Evolutionary conservation across 176 grass and related monocot species (phyloP), one percentile per base, ranked within the genome.

Genomic region (Oropetium thomaeum): DNA sequence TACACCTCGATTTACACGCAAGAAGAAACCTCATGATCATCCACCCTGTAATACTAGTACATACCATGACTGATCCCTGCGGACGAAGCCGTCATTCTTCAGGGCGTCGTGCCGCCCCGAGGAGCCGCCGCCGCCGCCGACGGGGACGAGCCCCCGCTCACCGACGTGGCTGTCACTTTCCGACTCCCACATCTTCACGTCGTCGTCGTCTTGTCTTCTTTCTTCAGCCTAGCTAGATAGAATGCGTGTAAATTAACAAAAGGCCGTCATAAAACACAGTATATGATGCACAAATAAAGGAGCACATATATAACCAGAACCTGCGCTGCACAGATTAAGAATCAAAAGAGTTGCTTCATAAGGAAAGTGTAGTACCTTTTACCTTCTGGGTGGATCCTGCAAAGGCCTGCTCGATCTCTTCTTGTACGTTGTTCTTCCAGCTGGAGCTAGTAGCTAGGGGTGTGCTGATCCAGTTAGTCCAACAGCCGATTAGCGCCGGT

Each of bases 61-160:
- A 48, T 97, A 97, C 93, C 93, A 93, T 10, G 90, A 91, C 22
- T 91, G 88, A 65, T 97, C 91, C 59, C 88, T 88, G 31, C 81
- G 42, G 37, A 90, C 71, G 77, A 97, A 93, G 73, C 90, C 90
- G 58, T 93, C 90, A 38, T 64, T 89, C 82, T 87, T 93, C 33
- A 91, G 74, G 39, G 73, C 65, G 23, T 89, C 91, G 40, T 93
- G 86, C 61, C 82, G 76, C 53, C 73, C 81, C 12, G 86, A 79
- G 32, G 80, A 67, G 33, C 77, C 26, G 43, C 39, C 45, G 73
- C 66, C n/a, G n/a, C n/a, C 67, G n/a, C 63, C 84, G 58, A 83
- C 70, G 49, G 86, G 92, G 52, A 85, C 59, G 76, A 91, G 79
- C 32, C 85, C 91, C 5, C 78, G 81, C 74, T 93, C 90, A 52